Evolutionary conservation across 345 rosid genomes (phyloP).

Genomic region (Eutrema yunnanense): DNA sequence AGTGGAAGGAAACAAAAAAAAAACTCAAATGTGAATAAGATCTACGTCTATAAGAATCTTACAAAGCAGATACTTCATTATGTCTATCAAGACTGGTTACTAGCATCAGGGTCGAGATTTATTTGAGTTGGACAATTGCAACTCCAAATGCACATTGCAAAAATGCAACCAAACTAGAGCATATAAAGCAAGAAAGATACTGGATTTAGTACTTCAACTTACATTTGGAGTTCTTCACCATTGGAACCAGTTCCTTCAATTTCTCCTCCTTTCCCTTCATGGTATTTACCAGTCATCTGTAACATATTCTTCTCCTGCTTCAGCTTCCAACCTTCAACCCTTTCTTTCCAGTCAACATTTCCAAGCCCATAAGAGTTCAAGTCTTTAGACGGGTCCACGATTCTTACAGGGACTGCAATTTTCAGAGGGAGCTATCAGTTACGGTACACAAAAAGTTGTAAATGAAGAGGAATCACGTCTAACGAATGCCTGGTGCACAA

Average conservation of each 20-base stretch:
- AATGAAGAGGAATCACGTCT: background rate
- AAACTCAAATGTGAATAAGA: background rate
- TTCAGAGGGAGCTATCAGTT: constrained; percentile 14
- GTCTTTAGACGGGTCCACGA: constrained; percentile 98
- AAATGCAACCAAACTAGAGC: background rate
- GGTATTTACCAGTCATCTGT: constrained; percentile 69
- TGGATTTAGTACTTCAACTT: constrained; percentile 30
- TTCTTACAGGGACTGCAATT: constrained; percentile 85
- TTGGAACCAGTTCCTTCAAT: constrained; percentile 96
- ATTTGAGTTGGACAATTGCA: background rate
- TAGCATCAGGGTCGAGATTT: background rate
- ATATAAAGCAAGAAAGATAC: constrained; percentile 1
- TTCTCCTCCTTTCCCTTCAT: constrained; percentile 91
- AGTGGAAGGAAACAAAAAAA: background rate
- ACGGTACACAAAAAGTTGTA: background rate
- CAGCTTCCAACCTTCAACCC: constrained; percentile 99
- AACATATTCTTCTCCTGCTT: constrained; percentile 88
- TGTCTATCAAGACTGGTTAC: background rate
- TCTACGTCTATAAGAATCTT: background rate
- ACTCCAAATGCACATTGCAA: background rate
- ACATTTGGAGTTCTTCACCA: constrained; percentile 98
- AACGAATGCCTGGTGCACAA: background rate
- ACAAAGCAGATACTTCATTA: background rate
- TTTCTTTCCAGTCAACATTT: constrained; percentile 98
- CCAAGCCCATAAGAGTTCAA: constrained; percentile 97